Conservation (phyloP, 148 eudicot species). For the Agrostemma githago region DNA sequence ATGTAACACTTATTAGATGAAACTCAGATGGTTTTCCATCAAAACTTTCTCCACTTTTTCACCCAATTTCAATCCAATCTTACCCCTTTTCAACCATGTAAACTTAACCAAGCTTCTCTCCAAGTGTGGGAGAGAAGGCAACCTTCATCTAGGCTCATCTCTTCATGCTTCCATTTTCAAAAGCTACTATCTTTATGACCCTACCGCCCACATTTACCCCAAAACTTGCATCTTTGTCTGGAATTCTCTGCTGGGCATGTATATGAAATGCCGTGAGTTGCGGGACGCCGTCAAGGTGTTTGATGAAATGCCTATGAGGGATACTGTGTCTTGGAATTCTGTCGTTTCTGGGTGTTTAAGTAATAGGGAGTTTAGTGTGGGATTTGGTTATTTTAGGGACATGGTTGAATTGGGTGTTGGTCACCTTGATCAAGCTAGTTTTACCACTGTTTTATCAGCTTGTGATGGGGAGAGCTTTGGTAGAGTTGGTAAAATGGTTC, state of each 20-base stretch:
- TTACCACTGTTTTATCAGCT: constrained; percentile 60
- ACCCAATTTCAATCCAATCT: background rate
- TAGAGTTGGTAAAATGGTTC: constrained; percentile 40
- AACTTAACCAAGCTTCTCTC: constrained; percentile 46
- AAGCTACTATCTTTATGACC: constrained; percentile 27
- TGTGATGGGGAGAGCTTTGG: constrained; percentile 33
- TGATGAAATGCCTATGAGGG: constrained; percentile 63
- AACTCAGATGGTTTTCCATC: constrained; percentile 41
- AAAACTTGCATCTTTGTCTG: constrained; percentile 38
- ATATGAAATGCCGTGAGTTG: constrained; percentile 38
- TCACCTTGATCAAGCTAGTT: constrained; percentile 65
- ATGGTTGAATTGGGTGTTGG: constrained; percentile 37
- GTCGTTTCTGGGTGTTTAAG: constrained; percentile 52
- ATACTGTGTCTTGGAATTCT: constrained; percentile 70
- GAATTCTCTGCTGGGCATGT: constrained; percentile 62
- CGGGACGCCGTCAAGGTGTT: constrained; percentile 60
- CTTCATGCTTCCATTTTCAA: constrained; percentile 67
- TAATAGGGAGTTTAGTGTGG: constrained; percentile 35
- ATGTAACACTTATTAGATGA: constrained; percentile 51
- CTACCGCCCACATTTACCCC: background rate
- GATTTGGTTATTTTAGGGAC: constrained; percentile 49
- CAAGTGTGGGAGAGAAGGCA: constrained; percentile 47
- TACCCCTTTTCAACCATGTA: constrained; percentile 28
- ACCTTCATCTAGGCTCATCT: constrained; percentile 57
- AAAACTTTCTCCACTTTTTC: constrained; percentile 20